phyloP scores from a whole-genome alignment of 2,329 filamentous ascomycete species.

The Orbilia ellipsospora region DNA sequence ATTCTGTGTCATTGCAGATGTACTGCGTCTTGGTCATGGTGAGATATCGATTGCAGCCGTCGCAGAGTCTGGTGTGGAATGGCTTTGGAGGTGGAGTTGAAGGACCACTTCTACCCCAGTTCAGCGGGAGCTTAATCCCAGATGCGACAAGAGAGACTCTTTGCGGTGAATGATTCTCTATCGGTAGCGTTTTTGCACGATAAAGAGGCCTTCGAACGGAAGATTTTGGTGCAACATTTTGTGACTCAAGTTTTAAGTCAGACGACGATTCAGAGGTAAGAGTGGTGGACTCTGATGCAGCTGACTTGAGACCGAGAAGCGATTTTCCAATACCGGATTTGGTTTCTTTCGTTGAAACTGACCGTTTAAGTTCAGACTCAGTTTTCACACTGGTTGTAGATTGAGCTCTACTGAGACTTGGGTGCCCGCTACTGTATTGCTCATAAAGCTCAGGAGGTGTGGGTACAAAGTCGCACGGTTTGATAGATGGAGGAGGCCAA shows the following conservation, averaged over 20 bases:
- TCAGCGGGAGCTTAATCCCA: conserved; percentile 14
- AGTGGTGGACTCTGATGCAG: conserved; percentile 4
- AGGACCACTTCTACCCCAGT: conserved; percentile 12
- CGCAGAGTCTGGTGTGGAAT: conserved; percentile 40
- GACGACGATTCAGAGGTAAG: conserved; percentile 18
- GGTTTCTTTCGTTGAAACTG: conserved; percentile 6
- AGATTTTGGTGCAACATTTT: neutral
- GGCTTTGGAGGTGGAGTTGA: conserved; percentile 24
- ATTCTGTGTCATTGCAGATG: conserved; percentile 36
- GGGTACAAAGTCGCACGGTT: conserved; percentile 22
- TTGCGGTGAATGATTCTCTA: conserved; percentile 25
- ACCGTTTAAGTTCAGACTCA: conserved; percentile 7
- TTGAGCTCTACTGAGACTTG: conserved; percentile 19
- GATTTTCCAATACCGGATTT: conserved; percentile 1
- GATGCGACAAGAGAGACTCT: conserved; percentile 23
- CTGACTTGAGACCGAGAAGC: conserved; percentile 17
- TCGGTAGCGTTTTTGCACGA: conserved; percentile 27
- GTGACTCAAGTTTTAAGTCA: neutral
- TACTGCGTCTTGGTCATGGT: conserved; percentile 45
- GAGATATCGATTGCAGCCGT: conserved; percentile 40
- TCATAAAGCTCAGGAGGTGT: conserved; percentile 27
- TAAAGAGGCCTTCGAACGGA: conserved; percentile 4
- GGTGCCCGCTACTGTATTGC: conserved; percentile 28
- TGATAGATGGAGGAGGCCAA: conserved; percentile 22
- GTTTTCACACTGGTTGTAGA: conserved; percentile 24